Base-by-base conservation (phyloP, 1,284 basidiomycete species). In the Gymnopus androsaceus region DNA sequence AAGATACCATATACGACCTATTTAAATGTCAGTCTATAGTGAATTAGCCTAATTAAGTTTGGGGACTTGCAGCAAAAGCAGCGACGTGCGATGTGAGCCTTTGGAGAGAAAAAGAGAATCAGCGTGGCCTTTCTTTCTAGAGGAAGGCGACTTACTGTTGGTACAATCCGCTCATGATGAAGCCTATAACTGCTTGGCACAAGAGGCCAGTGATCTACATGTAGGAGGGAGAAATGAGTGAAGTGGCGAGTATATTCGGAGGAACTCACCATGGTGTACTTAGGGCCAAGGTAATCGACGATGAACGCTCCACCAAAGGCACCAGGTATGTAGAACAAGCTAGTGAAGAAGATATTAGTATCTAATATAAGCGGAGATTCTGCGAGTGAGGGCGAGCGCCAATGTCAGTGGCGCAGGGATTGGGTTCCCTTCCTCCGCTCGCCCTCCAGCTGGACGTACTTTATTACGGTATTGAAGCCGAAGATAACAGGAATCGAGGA, bases 1-100 rank as follows among this genome's bases (percentile, higher is more conserved):
- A 97, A 98, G 53, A 97, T 84, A 8, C 95, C 94, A 65, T 96
- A 97, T 8, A 97, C 75, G 41, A 94, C 82, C 73, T 84, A n/a
- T n/a, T 54, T 37, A 17, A 41, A 19, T 50, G 25, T 0, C 6
- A 15, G 17, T 33, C 17, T 9, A 3, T 31, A 19, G 31, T 36
- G 6, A 1, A n/a, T 25, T 33, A 15, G n/a, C 40, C 12, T 4
- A 27, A 8, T n/a, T 23, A 38, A 38, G 17, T n/a, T n/a, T 33
- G 37, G 8, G 21, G 30, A 67, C 75, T 61, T 61, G 86, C 87
- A 37, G 91, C 90, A 59, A 95, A 96, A 19, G 82, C 93, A 14
- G 78, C 91, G 55, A 94, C 81, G 60, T 90, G 78, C 4, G 78
- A 66, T 6, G 80, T 80, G 55, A 90, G 72, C 28, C 78, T 82